phyloP scores from a whole-genome alignment of 129 eudicot genomes.

The Escallonia herrerae region DNA sequence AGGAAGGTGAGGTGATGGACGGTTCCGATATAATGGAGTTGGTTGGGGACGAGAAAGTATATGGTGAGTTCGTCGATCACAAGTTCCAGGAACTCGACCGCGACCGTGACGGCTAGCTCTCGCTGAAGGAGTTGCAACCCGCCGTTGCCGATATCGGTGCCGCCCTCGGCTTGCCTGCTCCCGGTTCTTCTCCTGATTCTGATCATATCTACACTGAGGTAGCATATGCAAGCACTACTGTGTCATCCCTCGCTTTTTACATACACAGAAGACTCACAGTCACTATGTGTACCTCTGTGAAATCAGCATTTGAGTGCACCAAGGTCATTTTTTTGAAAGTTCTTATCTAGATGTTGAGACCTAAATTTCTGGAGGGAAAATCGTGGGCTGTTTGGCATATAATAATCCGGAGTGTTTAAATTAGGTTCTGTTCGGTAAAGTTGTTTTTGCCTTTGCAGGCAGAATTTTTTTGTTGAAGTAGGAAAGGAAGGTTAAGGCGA shows the following conservation, averaged over 20 bases:
- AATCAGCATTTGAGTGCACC: too few relatives aligned
- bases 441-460: too few relatives aligned
- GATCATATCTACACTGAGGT: slow-evolving; percentile 94
- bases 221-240: neutral
- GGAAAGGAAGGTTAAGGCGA: too few relatives aligned
- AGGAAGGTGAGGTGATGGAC: slow-evolving; percentile 62
- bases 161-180: slow-evolving; percentile 83
- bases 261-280: neutral
- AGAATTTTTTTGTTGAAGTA: too few relatives aligned
- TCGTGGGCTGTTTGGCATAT: too few relatives aligned
- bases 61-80: slow-evolving; percentile 65
- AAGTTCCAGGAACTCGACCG: slow-evolving; percentile 75
- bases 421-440: too few relatives aligned
- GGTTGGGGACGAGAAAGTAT: slow-evolving; percentile 77
- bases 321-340: too few relatives aligned
- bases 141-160: slow-evolving; percentile 86
- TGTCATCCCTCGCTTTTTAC: neutral
- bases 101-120: slow-evolving; percentile 77
- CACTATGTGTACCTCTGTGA: too few relatives aligned
- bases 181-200: slow-evolving; percentile 66
- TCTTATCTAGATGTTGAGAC: too few relatives aligned
- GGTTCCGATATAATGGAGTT: slow-evolving; percentile 96
- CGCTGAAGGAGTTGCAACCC: slow-evolving; percentile 78
- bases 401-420: too few relatives aligned
- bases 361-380: too few relatives aligned